phyloP scores from a whole-genome alignment of 208 protist genomes.

The Crithidia expoeki region DNA sequence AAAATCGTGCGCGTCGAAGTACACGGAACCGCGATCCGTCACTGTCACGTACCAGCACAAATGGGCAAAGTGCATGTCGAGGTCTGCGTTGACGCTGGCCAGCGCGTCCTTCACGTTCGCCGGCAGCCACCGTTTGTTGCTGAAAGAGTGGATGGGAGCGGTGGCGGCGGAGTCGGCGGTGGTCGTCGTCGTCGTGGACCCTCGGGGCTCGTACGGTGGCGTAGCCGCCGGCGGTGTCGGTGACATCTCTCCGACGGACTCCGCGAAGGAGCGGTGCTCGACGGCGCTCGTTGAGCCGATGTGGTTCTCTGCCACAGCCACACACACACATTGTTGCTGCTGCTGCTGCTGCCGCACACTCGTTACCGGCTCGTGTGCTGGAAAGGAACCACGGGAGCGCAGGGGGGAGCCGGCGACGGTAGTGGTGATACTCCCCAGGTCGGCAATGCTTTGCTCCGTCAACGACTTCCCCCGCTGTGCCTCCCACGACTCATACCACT shows the following conservation, averaged over 20 bases:
- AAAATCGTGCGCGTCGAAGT: conserved; percentile 49
- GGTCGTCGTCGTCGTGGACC: neutral
- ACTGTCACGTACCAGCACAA: conserved; percentile 70
- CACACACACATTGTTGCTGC: neutral
- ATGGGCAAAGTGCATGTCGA: conserved; percentile 61
- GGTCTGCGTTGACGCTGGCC: conserved; percentile 44
- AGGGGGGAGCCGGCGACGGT: conserved; percentile 7
- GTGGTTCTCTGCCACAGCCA: neutral
- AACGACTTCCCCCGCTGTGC: conserved; percentile 2
- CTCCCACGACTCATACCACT: conserved; percentile 36
- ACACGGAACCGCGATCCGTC: conserved; percentile 27
- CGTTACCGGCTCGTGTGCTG: neutral
- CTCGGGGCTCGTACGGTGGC: neutral
- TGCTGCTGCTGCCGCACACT: neutral
- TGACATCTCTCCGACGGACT: neutral
- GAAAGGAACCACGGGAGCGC: conserved; percentile 5
- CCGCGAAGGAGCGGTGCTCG: neutral
- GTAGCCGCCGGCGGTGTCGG: neutral
- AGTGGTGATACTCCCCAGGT: neutral
- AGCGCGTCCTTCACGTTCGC: conserved; percentile 26
- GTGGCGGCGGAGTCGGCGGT: neutral
- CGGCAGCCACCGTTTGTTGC: conserved; percentile 31
- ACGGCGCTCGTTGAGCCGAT: neutral
- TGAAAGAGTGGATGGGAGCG: conserved; percentile 22
- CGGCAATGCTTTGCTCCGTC: conserved; percentile 6